Percentiles rank a stretch among this genome's conserved stretches.
Evolutionary conservation across 2,329 filamentous ascomycete genomes (phyloP).

Genomic region (Aspergillus costaricaensis): DNA sequence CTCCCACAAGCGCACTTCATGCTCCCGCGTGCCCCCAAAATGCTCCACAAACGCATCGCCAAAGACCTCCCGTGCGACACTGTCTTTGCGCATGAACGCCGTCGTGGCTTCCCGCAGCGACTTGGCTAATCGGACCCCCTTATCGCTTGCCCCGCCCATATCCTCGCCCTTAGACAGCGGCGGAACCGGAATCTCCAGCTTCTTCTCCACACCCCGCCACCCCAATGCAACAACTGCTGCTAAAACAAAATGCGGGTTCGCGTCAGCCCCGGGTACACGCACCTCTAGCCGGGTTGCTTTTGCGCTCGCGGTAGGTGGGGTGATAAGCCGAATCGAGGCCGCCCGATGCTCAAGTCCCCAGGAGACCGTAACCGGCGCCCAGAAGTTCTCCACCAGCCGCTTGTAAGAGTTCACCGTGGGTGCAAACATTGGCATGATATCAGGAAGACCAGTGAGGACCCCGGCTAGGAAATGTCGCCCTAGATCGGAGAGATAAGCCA

Average conservation of each 20-base stretch:
- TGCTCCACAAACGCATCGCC: conserved; percentile 96
- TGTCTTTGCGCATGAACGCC: conserved; percentile 73
- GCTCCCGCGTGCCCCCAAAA: conserved; percentile 86
- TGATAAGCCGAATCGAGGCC: conserved; percentile 85
- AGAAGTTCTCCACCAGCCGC: conserved; percentile 96
- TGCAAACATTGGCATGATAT: conserved; percentile 93
- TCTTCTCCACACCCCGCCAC: conserved; percentile 90
- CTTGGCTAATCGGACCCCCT: conserved; percentile 78
- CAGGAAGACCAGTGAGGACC: conserved; percentile 81
- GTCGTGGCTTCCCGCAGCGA: conserved; percentile 80
- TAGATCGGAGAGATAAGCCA: conserved; percentile 79
- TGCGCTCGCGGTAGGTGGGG: conserved; percentile 79
- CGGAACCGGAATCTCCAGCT: conserved; percentile 76
- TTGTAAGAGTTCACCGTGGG: conserved; percentile 99
- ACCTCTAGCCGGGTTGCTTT: conserved; percentile 91
- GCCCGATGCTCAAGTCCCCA: conserved; percentile 97
- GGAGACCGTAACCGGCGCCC: conserved; percentile 95
- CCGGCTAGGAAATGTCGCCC: conserved; percentile 93
- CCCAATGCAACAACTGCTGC: conserved; percentile 84
- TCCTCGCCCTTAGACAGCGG: conserved; percentile 84
- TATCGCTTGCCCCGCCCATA: conserved; percentile 70
- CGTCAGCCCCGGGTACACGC: conserved; percentile 89
- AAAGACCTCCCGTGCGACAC: conserved; percentile 89
- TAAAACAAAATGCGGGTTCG: conserved; percentile 85
- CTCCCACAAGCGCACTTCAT: conserved; percentile 88